phyloP scores from a whole-genome alignment of 2,329 filamentous ascomycete species.

The Mycosphaerelloides madeirae region DNA sequence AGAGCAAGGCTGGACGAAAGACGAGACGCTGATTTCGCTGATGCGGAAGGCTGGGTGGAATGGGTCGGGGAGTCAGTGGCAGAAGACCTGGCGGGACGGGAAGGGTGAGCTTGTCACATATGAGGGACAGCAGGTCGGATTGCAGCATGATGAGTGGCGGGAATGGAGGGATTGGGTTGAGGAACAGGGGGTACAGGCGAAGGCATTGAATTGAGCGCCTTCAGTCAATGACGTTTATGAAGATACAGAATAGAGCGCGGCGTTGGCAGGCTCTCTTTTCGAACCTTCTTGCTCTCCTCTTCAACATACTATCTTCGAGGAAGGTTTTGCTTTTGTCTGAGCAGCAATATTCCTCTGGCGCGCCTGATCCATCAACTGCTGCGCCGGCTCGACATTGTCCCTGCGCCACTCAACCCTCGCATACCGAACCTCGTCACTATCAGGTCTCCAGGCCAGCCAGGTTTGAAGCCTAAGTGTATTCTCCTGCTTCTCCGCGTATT shows the following conservation, averaged over 20 bases:
- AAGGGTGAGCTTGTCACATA: constrained; percentile 72
- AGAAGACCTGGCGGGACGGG: constrained; percentile 68
- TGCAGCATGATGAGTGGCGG: constrained; percentile 70
- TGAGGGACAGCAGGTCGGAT: constrained; percentile 71
- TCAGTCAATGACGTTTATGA: no score
- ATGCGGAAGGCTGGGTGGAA: constrained; percentile 95
- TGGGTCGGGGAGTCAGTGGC: constrained; percentile 45
- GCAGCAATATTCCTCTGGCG: no score
- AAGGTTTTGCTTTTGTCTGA: no score
- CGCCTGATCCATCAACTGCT: no score
- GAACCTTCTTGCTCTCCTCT: no score
- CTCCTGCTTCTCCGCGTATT: no score
- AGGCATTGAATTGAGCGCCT: constrained; percentile 3
- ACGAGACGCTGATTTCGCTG: constrained; percentile 82
- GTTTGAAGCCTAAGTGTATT: no score
- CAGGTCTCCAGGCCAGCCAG: no score
- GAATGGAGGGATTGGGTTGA: constrained; percentile 73
- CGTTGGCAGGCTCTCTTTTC: neutral
- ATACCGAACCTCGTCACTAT: no score
- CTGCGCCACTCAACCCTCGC: no score
- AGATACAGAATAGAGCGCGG: neutral
- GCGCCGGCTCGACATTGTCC: no score
- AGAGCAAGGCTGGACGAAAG: constrained; percentile 93
- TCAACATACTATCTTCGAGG: no score
- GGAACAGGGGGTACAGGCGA: constrained; percentile 6